Evolutionary conservation across 805 yeast genomes (phyloP).

Genomic region (Debaryomyces castellii): DNA sequence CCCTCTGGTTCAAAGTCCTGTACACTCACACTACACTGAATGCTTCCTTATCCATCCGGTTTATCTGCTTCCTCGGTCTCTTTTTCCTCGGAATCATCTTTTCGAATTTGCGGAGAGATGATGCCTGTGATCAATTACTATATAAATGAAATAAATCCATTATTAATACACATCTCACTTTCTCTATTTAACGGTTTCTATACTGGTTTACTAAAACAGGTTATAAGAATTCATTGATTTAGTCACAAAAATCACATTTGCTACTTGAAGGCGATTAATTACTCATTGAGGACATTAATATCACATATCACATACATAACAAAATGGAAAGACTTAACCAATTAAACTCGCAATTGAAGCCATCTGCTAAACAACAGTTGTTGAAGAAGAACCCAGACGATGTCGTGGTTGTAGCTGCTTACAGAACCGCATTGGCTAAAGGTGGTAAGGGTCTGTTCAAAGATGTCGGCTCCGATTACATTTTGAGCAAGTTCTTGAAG

Average conservation of each 20-base stretch:
- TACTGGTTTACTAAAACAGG: background rate
- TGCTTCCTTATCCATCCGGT: too few relatives aligned
- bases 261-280: background rate
- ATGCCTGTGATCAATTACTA: constrained; percentile 4
- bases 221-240: background rate
- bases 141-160: constrained; percentile 2
- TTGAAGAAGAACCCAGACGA: constrained; percentile 73
- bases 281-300: background rate
- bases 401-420: constrained; percentile 86
- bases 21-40: too few relatives aligned
- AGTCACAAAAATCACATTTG: background rate
- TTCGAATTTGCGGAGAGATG: constrained; percentile 3
- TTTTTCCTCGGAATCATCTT: constrained; percentile 2
- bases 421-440: constrained; percentile 85
- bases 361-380: constrained; percentile 41
- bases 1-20: too few relatives aligned
- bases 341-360: constrained; percentile 43
- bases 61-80: background rate
- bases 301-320: background rate
- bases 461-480: constrained; percentile 78
- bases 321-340: constrained; percentile 48
- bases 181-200: background rate
- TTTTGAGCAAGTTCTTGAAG: constrained; percentile 63
- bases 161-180: background rate
- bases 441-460: constrained; percentile 87